Percentiles rank a stretch among this genome's conserved stretches.
Evolutionary conservation across 2,329 filamentous ascomycete species (phyloP).

Genomic region (Zymoseptoria crescenta): DNA sequence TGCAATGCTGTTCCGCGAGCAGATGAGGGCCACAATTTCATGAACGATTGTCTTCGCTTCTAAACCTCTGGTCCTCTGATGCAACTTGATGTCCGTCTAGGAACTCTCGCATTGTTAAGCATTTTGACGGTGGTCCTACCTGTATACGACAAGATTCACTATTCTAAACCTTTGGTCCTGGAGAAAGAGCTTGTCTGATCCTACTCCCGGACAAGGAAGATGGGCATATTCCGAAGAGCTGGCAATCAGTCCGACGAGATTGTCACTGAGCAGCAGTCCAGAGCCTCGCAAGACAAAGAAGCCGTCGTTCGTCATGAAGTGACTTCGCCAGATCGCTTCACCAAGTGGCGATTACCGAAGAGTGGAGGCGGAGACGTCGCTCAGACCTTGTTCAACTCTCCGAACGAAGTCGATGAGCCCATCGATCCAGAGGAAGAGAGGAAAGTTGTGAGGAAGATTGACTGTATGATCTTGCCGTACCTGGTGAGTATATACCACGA

Average conservation of each 20-base stretch:
- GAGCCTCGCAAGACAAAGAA: conserved; percentile 5
- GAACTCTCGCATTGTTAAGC: background rate
- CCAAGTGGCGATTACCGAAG: conserved; percentile 23
- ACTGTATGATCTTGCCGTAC: conserved; percentile 51
- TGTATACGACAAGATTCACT: background rate
- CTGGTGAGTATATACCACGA: conserved; percentile 7
- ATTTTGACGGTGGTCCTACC: too few species aligned
- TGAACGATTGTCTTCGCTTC: background rate
- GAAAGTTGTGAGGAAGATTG: conserved; percentile 48
- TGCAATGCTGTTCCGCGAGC: background rate
- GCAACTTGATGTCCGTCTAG: background rate
- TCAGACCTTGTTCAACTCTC: conserved; percentile 42
- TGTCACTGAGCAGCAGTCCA: background rate
- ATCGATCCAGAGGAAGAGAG: conserved; percentile 42
- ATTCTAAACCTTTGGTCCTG: background rate
- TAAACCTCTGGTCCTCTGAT: too few species aligned
- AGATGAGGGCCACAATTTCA: background rate
- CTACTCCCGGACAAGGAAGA: background rate
- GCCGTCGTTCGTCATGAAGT: conserved; percentile 9
- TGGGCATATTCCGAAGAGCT: background rate
- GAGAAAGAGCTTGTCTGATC: background rate
- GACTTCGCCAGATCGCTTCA: conserved; percentile 1
- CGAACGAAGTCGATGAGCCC: conserved; percentile 35
- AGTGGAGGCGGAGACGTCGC: conserved; percentile 39
- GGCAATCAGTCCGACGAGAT: background rate